Base-by-base conservation (phyloP, 331 rosid genomes). In the Cydonia oblonga region DNA sequence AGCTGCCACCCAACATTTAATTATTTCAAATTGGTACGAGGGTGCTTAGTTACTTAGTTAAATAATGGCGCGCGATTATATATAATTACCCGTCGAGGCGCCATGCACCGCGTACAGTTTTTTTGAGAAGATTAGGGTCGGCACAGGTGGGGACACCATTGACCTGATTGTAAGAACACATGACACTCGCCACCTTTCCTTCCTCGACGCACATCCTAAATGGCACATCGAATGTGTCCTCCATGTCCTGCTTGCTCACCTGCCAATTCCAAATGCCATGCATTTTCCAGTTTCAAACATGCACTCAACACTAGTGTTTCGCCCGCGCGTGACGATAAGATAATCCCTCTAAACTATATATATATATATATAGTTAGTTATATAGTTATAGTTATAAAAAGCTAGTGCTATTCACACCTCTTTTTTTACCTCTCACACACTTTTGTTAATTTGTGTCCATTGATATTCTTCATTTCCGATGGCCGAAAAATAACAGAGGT, bases 131-230 rank as follows among this genome's bases (percentile, higher is more conserved):
- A 53, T 81, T 90, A 60, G 98, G 98, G 76, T 92, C 96, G 12
- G 98, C 96, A 58, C 96, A 92, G 5, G 98, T 92, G 51, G 98
- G 98, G 75, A 92, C 90, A 9, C 98, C 98, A 71, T 92, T 92
- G 51, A 92, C 98, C 25, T 92, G 96, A 75, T 92, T 92, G 78
- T 92, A 92, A 14, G 96, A 92, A 71, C 98, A 92, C 96, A 88
- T 92, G 1, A 92, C 96, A 65, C 96, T 92, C 0, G 96, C 96
- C 62, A 92, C 98, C 53, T 69, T 87, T 1, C 98, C 98, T 81
- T 92, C 93, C 72, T 82, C 76, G 77, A 92, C 96, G 76, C 98
- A 92, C 93, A 86, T 92, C 58, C 88, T 84, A 51, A 92, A 92
- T 33, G 98, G 98, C 51, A 90, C 93, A 60, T 88, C 86, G 67